Evolutionary conservation across 2,329 filamentous ascomycete genomes (phyloP).

Genomic region (Calonectria honghensis): DNA sequence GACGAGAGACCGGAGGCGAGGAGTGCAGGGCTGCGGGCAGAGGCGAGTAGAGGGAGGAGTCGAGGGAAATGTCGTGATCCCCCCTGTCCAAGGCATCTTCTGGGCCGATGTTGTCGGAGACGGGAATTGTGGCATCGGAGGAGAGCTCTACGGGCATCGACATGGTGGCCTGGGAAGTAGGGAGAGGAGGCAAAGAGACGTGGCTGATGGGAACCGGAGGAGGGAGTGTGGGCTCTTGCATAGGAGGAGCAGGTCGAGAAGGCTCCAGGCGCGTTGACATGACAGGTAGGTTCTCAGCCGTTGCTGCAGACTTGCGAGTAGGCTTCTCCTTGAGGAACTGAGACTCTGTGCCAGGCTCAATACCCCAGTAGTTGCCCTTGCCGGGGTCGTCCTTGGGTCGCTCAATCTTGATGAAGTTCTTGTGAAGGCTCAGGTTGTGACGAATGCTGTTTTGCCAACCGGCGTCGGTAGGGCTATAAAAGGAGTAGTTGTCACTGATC

Average conservation of each 20-base stretch:
- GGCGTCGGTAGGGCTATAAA: constrained; percentile 88
- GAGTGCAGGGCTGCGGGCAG: constrained; percentile 85
- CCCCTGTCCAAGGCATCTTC: constrained; percentile 70
- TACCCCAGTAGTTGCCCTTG: constrained; percentile 98
- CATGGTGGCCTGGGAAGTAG: constrained; percentile 61
- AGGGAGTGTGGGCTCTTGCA: constrained; percentile 70
- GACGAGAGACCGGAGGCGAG: constrained; percentile 86
- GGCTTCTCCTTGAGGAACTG: constrained; percentile 94
- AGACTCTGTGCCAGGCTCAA: constrained; percentile 90
- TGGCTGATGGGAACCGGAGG: constrained; percentile 64
- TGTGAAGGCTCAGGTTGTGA: constrained; percentile 97
- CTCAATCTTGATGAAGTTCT: constrained; percentile 96
- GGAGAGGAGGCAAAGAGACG: constrained; percentile 63
- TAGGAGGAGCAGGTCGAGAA: constrained; percentile 63
- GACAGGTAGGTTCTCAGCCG: constrained; percentile 74
- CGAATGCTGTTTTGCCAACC: constrained; percentile 99
- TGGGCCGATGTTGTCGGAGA: constrained; percentile 78
- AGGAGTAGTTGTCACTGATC: constrained; percentile 96
- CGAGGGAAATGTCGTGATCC: constrained; percentile 62
- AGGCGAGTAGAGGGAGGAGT: constrained; percentile 81
- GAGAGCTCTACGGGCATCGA: constrained; percentile 76
- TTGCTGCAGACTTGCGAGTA: constrained; percentile 73
- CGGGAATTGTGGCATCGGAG: constrained; percentile 85
- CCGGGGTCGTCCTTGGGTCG: constrained; percentile 97
- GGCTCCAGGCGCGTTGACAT: constrained; percentile 75